A percentile compares a stretch with the other conserved stretches of the same genome.
Conservation (phyloP, 2,329 filamentous ascomycete genomes). For the Fusarium sp. region DNA sequence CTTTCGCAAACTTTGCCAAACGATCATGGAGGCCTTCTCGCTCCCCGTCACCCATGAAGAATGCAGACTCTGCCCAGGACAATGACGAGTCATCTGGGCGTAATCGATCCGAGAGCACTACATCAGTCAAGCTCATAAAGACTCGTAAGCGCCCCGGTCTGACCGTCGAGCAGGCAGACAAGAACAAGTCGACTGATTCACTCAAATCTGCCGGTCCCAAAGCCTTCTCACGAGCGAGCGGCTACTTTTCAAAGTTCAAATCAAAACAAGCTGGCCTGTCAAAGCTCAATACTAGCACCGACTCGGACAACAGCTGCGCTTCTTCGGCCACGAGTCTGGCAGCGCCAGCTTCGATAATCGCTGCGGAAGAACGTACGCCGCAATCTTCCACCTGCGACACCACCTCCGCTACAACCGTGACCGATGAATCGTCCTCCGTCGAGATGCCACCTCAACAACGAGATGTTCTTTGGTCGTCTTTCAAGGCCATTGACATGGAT, state of each 20-base stretch:
- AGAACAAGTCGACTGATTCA: slow-evolving; percentile 46
- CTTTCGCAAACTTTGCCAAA: slow-evolving; percentile 60
- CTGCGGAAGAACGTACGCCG: slow-evolving; percentile 48
- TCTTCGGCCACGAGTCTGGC: slow-evolving; percentile 59
- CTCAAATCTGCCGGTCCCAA: slow-evolving; percentile 50
- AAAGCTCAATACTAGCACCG: slow-evolving; percentile 50
- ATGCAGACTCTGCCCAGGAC: slow-evolving; percentile 40
- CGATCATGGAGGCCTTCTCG: slow-evolving; percentile 63
- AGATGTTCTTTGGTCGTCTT: slow-evolving; percentile 65
- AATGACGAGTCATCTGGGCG: slow-evolving; percentile 33
- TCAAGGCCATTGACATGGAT: slow-evolving; percentile 63
- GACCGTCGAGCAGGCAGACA: slow-evolving; percentile 39
- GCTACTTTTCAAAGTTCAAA: slow-evolving; percentile 61
- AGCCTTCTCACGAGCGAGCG: slow-evolving; percentile 55
- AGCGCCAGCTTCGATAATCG: slow-evolving; percentile 52
- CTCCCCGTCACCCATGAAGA: slow-evolving; percentile 56
- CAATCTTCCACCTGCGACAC: slow-evolving; percentile 52
- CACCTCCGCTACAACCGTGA: slow-evolving; percentile 48
- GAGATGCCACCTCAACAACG: slow-evolving; percentile 55
- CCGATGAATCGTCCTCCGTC: slow-evolving; percentile 57
- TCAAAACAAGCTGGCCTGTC: slow-evolving; percentile 54
- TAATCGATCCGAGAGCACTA: slow-evolving; percentile 37
- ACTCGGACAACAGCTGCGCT: slow-evolving; percentile 55
- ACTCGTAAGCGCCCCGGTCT: slow-evolving; percentile 44
- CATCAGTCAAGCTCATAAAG: slow-evolving; percentile 39